phyloP scores from a whole-genome alignment of 148 eudicot genomes.

The Rhododendron williamsianum region DNA sequence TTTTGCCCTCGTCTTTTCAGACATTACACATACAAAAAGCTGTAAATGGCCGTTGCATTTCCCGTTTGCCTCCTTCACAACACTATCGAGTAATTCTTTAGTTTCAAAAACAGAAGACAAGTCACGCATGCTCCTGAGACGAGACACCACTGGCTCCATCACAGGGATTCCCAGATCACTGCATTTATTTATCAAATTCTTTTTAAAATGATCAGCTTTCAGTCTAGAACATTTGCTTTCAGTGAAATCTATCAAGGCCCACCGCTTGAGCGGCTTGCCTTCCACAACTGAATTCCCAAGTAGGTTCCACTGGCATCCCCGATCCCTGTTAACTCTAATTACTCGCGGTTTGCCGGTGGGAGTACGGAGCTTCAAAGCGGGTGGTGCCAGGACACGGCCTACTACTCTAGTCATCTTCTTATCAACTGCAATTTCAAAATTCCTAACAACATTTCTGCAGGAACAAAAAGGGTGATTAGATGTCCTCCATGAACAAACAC shows the following conservation, averaged over 20 bases:
- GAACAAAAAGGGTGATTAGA: not conserved
- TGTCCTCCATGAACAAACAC: not conserved
- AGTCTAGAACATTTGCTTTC: not conserved
- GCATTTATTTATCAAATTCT: slow-evolving; percentile 29
- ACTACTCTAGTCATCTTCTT: slow-evolving; percentile 40
- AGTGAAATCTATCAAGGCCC: slow-evolving; percentile 57
- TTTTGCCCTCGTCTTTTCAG: slow-evolving; percentile 33
- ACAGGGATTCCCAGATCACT: slow-evolving; percentile 28
- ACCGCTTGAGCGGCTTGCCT: slow-evolving; percentile 32
- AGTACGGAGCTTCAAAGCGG: slow-evolving; percentile 37
- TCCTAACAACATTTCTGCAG: slow-evolving; percentile 32
- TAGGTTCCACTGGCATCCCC: slow-evolving; percentile 53
- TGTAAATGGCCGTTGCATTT: slow-evolving; percentile 25
- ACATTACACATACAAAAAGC: slow-evolving; percentile 50
- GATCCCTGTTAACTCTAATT: slow-evolving; percentile 25
- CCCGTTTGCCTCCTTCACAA: slow-evolving; percentile 13
- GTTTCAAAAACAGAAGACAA: slow-evolving; percentile 16
- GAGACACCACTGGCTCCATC: slow-evolving; percentile 22
- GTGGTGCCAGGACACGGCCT: slow-evolving; percentile 46
- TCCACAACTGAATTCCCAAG: slow-evolving; percentile 29
- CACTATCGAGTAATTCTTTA: slow-evolving; percentile 17
- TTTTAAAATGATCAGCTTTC: slow-evolving; percentile 15
- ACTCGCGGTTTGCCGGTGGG: not conserved
- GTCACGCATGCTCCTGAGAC: slow-evolving; percentile 14
- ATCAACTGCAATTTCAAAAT: slow-evolving; percentile 33